Percentiles rank a stretch among this genome's conserved stretches.
These are phyloP conservation scores for Coleophoma cylindrospora DNA, from an alignment of 2,329 filamentous ascomycete species.

Conservation along the genomic window DNA sequence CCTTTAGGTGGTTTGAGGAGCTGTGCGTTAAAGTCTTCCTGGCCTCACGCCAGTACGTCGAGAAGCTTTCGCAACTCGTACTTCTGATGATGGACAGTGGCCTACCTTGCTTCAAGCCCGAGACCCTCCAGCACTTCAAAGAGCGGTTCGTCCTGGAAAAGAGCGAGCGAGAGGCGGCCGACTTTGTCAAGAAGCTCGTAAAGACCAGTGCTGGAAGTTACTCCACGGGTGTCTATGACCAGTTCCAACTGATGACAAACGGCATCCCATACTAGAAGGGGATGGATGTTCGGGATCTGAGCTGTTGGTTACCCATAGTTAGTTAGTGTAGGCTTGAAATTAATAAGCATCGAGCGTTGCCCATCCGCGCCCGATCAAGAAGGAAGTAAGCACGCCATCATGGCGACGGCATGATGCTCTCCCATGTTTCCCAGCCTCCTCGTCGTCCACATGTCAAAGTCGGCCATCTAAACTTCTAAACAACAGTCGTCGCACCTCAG, in stretches of 20 bases:
- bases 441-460: too few relatives aligned
- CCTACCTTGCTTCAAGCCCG: conserved; percentile 94
- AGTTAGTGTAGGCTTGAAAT: too few relatives aligned
- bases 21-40: conserved; percentile 94
- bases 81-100: conserved; percentile 94
- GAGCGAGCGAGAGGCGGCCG: conserved; percentile 86
- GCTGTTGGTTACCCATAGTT: too few relatives aligned
- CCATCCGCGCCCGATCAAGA: too few relatives aligned
- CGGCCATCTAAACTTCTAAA: too few relatives aligned
- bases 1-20: conserved; percentile 95
- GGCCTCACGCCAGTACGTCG: conserved; percentile 77
- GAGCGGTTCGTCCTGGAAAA: conserved; percentile 91
- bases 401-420: too few relatives aligned
- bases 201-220: conserved; percentile 87
- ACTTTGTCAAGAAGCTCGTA: conserved; percentile 86
- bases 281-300: too few relatives aligned
- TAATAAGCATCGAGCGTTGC: too few relatives aligned
- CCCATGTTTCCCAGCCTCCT: too few relatives aligned
- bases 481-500: too few relatives aligned
- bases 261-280: conserved; percentile 72
- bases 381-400: too few relatives aligned
- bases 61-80: conserved; percentile 87
- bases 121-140: conserved; percentile 87
- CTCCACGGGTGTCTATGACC: conserved; percentile 92
- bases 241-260: conserved; percentile 95